phyloP scores from a whole-genome alignment of 2,329 filamentous ascomycete genomes.

The Cucurbitaria berberidis region DNA sequence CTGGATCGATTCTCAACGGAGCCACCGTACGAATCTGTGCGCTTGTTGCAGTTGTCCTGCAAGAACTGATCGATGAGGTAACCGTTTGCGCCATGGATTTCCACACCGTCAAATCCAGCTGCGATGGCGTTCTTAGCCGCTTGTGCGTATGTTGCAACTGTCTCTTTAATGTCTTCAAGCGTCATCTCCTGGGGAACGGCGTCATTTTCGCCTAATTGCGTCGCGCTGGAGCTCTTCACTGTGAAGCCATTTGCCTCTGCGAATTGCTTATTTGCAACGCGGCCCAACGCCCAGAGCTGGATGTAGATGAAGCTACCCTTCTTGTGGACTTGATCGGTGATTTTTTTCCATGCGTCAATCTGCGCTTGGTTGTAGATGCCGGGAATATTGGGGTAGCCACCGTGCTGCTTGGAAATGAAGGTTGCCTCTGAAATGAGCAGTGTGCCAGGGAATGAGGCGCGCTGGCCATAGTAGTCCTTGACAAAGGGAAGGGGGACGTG shows the following conservation, averaged over 20 bases:
- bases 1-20: slow-evolving; percentile 59
- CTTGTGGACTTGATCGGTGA: slow-evolving; percentile 68
- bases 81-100: slow-evolving; percentile 64
- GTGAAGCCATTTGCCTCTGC: slow-evolving; percentile 45
- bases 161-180: slow-evolving; percentile 48
- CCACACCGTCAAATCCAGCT: slow-evolving; percentile 68
- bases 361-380: slow-evolving; percentile 60
- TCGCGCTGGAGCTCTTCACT: slow-evolving; percentile 42
- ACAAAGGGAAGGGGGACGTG: slow-evolving; percentile 54
- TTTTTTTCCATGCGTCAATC: slow-evolving; percentile 63
- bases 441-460: slow-evolving; percentile 60
- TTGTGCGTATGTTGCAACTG: slow-evolving; percentile 48
- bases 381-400: slow-evolving; percentile 60
- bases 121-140: slow-evolving; percentile 55
- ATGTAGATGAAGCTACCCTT: slow-evolving; percentile 66
- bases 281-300: slow-evolving; percentile 68
- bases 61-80: slow-evolving; percentile 73
- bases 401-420: slow-evolving; percentile 55
- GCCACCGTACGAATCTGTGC: slow-evolving; percentile 58
- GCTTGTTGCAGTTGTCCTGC: slow-evolving; percentile 62
- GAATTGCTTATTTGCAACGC: slow-evolving; percentile 54
- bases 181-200: slow-evolving; percentile 48
- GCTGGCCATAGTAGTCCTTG: slow-evolving; percentile 61
- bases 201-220: slow-evolving; percentile 51
- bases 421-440: slow-evolving; percentile 66